These are phyloP conservation scores for Ceratocystis smalleyi DNA, from an alignment of 2,329 filamentous ascomycete genomes.

Conservation along the genomic window DNA sequence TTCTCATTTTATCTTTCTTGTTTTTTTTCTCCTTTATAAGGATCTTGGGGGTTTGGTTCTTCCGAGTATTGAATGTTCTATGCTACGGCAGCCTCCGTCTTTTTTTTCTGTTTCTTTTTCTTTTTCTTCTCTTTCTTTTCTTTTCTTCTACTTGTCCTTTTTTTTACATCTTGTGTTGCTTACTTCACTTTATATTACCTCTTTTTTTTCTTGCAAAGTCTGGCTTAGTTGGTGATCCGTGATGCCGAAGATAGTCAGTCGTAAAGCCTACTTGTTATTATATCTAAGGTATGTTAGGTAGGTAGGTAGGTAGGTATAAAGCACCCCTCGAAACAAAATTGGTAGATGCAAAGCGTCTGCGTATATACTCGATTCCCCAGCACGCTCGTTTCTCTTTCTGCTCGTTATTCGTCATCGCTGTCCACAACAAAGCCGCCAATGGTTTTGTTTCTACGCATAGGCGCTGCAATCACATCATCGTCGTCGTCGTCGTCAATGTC, in stretches of 20 bases:
- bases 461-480: not conserved
- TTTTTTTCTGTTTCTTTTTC: not conserved
- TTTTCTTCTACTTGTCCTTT: not conserved
- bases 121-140: too few relatives aligned
- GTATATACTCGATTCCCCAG: not conserved
- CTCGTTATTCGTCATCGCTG: slow-evolving; percentile 8
- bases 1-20: not conserved
- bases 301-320: not conserved
- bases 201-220: too few relatives aligned
- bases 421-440: slow-evolving; percentile 13
- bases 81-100: not conserved
- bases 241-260: too few relatives aligned
- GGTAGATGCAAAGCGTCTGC: not conserved
- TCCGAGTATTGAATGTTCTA: not conserved
- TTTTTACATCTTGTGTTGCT: not conserved
- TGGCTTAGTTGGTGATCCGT: too few relatives aligned
- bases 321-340: not conserved
- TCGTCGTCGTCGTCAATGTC: not conserved
- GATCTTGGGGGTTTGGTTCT: not conserved
- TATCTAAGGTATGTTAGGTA: too few relatives aligned
- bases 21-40: not conserved
- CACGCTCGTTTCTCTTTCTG: not conserved
- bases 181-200: not conserved
- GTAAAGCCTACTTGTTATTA: too few relatives aligned
- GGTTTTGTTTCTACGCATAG: slow-evolving; percentile 2